Evolutionary conservation across 148 eudicot species (phyloP).

Genomic region (Spergularia marina): DNA sequence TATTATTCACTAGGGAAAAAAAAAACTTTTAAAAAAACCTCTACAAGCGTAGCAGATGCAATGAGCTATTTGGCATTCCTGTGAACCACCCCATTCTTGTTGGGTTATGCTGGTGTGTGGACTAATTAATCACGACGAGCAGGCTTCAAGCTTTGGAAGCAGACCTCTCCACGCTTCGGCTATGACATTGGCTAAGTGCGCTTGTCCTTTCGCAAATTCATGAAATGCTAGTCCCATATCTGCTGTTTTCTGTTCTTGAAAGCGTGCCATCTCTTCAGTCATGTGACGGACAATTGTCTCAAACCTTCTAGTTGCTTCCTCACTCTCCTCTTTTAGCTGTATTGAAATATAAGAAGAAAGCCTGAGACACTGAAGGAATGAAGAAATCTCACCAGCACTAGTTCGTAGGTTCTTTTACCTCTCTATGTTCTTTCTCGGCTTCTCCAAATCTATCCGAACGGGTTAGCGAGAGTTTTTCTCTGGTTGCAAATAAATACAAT

Average conservation of each 20-base stretch:
- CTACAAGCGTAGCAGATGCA: slow-evolving; percentile 25
- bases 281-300: slow-evolving; percentile 69
- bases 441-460: slow-evolving; percentile 77
- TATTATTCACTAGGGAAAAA: background rate
- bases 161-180: slow-evolving; percentile 94
- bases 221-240: slow-evolving; percentile 96
- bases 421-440: slow-evolving; percentile 75
- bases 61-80: slow-evolving; percentile 23
- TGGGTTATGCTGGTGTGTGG: background rate
- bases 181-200: slow-evolving; percentile 67
- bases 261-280: slow-evolving; percentile 79
- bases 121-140: slow-evolving; percentile 42
- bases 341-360: slow-evolving; percentile 15
- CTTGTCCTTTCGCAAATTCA: slow-evolving; percentile 97
- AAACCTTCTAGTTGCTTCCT: slow-evolving; percentile 75
- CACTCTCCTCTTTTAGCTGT: slow-evolving; percentile 83
- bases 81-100: slow-evolving; percentile 19
- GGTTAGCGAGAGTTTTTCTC: slow-evolving; percentile 76
- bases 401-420: slow-evolving; percentile 41
- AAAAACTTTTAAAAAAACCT: background rate
- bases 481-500: slow-evolving; percentile 27
- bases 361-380: slow-evolving; percentile 12
- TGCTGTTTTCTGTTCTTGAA: slow-evolving; percentile 86
- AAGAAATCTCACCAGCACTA: background rate
- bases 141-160: slow-evolving; percentile 89